Percentiles rank a stretch among this genome's conserved stretches.
Evolutionary conservation across 1,284 basidiomycete species (phyloP).

Genomic region (Boletus sp.): DNA sequence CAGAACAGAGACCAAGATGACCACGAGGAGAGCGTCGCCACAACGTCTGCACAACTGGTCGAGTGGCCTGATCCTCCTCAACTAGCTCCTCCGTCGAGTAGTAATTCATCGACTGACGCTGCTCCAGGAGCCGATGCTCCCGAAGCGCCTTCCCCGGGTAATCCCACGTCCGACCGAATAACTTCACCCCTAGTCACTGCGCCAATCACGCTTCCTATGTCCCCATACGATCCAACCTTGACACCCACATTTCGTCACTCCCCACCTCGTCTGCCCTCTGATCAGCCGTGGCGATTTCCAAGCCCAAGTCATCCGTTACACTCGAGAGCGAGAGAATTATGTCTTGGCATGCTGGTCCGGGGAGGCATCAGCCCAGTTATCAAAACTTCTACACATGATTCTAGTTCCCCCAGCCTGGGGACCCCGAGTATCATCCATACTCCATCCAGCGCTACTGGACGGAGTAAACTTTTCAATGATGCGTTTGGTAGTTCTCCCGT

Average conservation of each 20-base stretch:
- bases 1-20: slow-evolving; percentile 13
- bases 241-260: slow-evolving; percentile 75
- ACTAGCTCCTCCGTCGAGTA: slow-evolving; percentile 11
- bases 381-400: slow-evolving; percentile 22
- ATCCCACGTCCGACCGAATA: slow-evolving; percentile 10
- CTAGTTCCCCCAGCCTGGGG: slow-evolving; percentile 33
- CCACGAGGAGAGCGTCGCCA: slow-evolving; percentile 9
- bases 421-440: slow-evolving; percentile 30
- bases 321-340: slow-evolving; percentile 57
- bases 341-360: slow-evolving; percentile 54
- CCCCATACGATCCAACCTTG: slow-evolving; percentile 66
- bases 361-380: slow-evolving; percentile 40
- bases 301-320: slow-evolving; percentile 69
- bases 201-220: slow-evolving; percentile 45
- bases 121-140: slow-evolving; percentile 2
- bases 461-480: slow-evolving; percentile 28
- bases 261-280: slow-evolving; percentile 61
- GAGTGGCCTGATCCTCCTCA: slow-evolving; percentile 19
- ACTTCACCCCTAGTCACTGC: slow-evolving; percentile 19
- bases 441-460: slow-evolving; percentile 27
- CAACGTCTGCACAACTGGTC: slow-evolving; percentile 9
- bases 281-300: slow-evolving; percentile 73
- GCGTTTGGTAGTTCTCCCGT: slow-evolving; percentile 33
- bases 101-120: slow-evolving; percentile 1
- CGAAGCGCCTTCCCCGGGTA: background rate